Base-by-base conservation (phyloP, 306 rosid genomes). In the Inga laurina region DNA sequence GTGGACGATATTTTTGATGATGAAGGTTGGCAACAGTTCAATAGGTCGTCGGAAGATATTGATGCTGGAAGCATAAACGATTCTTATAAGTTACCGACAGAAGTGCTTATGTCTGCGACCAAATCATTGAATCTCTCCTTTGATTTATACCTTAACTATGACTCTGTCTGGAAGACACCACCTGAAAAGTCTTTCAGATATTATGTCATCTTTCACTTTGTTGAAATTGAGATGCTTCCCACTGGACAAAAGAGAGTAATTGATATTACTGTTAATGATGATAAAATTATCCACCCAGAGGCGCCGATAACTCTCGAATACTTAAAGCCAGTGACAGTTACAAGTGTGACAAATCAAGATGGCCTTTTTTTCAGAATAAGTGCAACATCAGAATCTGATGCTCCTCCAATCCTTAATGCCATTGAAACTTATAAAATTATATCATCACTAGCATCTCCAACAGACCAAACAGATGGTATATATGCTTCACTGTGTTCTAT, bases 41-140 rank as follows among this genome's bases (percentile, higher is more conserved):
- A 46, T 45, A 30, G 1, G 10, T 30, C 48, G 11, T 4, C 0
- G 30, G 21, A 14, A 15, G 7, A 66, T 24, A 24, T 61, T 61
- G 67, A 24, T 24, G 6, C 0, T 3, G 6, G 7, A 61, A 61
- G 67, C 7, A 61, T 4, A 2, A 24, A 61, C 11, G 67, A 24
- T 61, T 61, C 67, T 8, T 61, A 24, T 11, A 24, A 24, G 24
- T 24, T 61, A 61, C 67, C 67, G 3, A 3, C 16, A 24, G 2
- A 61, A 22, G 67, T 61, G 11, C 16, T 71, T 73, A 64, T 22
- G 22, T 59, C 88, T 48, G 83, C 85, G 14, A n/a, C 46, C 45
- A 19, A 35, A 37, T 16, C 46, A 35, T 19, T 18, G 22, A 54
- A 54, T 54, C 61, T 5, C 22, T 54, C 61, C n/a, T 5, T 2